These are phyloP conservation scores for Rhodotorula babjevae DNA, from an alignment of 768 basidiomycete species.

Conservation along the genomic window DNA sequence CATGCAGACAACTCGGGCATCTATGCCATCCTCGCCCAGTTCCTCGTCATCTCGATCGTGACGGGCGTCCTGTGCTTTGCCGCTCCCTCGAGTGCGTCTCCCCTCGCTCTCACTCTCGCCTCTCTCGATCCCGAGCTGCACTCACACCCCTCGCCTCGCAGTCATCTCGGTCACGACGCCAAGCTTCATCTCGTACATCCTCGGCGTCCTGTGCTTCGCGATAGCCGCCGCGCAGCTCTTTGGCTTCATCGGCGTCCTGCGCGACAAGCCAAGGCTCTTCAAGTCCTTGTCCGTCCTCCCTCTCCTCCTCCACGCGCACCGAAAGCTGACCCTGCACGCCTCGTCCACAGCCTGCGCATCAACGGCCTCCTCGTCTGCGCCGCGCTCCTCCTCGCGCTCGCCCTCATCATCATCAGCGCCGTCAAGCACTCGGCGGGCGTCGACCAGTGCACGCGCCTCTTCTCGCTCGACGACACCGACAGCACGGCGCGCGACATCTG, in stretches of 20 bases:
- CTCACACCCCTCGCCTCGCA: slow-evolving; percentile 43
- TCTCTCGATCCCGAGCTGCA: background rate
- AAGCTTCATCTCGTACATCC: slow-evolving; percentile 64
- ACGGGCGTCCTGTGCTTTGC: slow-evolving; percentile 69
- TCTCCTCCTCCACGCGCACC: background rate
- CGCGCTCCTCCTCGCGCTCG: slow-evolving; percentile 71
- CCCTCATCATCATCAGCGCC: slow-evolving; percentile 76
- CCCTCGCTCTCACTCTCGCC: no score
- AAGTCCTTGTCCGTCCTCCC: slow-evolving; percentile 28
- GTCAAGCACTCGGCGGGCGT: slow-evolving; percentile 68
- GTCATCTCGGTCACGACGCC: slow-evolving; percentile 81
- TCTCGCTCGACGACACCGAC: slow-evolving; percentile 24
- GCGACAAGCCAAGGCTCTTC: slow-evolving; percentile 53
- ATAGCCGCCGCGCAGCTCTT: slow-evolving; percentile 71
- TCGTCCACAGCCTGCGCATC: slow-evolving; percentile 59
- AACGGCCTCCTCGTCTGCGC: slow-evolving; percentile 54
- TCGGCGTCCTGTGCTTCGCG: slow-evolving; percentile 70
- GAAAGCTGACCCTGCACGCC: background rate
- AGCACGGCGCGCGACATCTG: slow-evolving; percentile 57
- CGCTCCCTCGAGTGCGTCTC: slow-evolving; percentile 68
- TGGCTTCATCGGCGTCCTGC: slow-evolving; percentile 78
- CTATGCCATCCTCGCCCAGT: slow-evolving; percentile 71
- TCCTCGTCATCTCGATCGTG: slow-evolving; percentile 61
- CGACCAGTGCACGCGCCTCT: slow-evolving; percentile 54
- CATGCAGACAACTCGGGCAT: slow-evolving; percentile 73